Evolutionary conservation across 345 rosid species (phyloP).

Genomic region (Litchi chinensis): DNA sequence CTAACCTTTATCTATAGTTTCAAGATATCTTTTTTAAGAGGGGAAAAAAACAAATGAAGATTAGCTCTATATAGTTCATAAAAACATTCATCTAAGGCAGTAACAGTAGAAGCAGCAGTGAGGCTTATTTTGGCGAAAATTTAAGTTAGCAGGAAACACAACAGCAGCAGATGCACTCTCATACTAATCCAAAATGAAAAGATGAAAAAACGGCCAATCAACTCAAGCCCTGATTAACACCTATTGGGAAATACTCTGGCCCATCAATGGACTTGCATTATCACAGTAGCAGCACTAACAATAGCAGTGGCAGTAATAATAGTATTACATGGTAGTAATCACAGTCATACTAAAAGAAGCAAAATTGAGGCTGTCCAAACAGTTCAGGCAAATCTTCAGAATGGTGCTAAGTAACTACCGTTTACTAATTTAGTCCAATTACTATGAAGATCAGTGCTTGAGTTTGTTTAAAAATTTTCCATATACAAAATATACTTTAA

Average conservation of each 20-base stretch:
- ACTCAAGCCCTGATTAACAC: slow-evolving; percentile 1
- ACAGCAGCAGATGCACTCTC: background rate
- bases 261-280: background rate
- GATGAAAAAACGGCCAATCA: background rate
- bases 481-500: background rate
- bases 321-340: background rate
- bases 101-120: background rate
- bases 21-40: slow-evolving; percentile 1
- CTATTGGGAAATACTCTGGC: background rate
- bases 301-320: background rate
- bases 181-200: background rate
- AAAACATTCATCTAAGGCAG: background rate
- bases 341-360: background rate
- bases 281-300: slow-evolving; percentile 1
- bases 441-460: background rate
- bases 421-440: background rate
- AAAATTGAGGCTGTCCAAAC: background rate
- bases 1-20: background rate
- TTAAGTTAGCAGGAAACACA: background rate
- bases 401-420: background rate
- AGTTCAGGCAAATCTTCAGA: background rate
- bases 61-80: background rate
- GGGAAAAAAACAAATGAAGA: background rate
- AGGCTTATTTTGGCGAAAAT: background rate
- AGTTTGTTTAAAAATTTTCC: background rate